Evolutionary conservation across 139 green algal species (phyloP).

Genomic region (Picochlorum sp.): DNA sequence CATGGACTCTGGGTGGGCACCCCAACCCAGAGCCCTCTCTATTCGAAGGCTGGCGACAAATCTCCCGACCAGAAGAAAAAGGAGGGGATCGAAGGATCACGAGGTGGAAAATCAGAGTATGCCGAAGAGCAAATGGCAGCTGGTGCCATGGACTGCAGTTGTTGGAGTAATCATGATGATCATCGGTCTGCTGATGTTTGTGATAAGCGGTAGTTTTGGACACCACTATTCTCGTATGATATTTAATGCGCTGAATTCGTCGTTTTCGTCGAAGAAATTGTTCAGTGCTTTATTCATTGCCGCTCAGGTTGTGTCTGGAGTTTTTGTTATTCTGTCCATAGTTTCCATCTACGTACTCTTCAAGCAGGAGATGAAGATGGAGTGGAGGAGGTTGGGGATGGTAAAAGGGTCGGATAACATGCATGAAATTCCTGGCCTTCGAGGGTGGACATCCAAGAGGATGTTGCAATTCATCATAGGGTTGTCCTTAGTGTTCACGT

Average conservation of each 20-base stretch:
- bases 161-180: neutral
- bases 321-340: slow-evolving; percentile 1
- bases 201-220: neutral
- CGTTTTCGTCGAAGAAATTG: neutral
- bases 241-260: neutral
- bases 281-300: slow-evolving; percentile 1
- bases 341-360: neutral
- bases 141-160: neutral
- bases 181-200: neutral
- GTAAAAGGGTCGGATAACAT: neutral
- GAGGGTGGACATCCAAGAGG: too few species aligned
- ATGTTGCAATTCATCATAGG: too few species aligned
- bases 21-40: too few species aligned
- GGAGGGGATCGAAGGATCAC: neutral
- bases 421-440: neutral
- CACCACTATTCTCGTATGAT: neutral
- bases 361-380: slow-evolving; percentile 4
- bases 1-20: too few species aligned
- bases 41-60: neutral
- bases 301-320: neutral
- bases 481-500: too few species aligned
- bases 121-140: neutral
- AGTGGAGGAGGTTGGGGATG: neutral
- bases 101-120: neutral
- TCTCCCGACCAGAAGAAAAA: neutral